phyloP scores from a whole-genome alignment of 768 basidiomycete genomes.

The Scleroderma bovista region DNA sequence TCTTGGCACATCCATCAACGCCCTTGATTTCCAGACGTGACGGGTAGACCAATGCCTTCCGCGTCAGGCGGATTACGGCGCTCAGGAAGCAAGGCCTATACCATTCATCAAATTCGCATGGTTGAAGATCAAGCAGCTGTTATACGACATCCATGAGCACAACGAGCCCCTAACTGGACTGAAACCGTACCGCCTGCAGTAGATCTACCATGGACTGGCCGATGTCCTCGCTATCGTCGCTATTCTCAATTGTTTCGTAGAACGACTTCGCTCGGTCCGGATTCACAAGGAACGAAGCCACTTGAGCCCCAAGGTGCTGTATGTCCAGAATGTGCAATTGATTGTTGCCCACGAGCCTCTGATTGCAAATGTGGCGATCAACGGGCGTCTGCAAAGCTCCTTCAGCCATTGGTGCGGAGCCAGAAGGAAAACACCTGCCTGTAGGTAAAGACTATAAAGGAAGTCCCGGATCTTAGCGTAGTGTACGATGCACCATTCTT shows the following conservation, averaged over 20 bases:
- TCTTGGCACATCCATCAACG: conserved; percentile 7
- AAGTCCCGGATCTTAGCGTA: conserved; percentile 13
- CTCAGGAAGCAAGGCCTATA: conserved; percentile 26
- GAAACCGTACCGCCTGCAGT: conserved; percentile 16
- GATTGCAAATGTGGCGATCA: conserved; percentile 15
- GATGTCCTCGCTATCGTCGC: conserved; percentile 10
- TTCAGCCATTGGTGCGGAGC: not conserved
- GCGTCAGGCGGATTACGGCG: conserved; percentile 24
- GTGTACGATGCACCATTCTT: conserved; percentile 22
- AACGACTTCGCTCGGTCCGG: conserved; percentile 11
- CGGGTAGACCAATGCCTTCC: conserved; percentile 25
- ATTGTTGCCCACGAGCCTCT: conserved; percentile 4
- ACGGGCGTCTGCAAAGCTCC: conserved; percentile 12
- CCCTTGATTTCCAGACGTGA: conserved; percentile 17
- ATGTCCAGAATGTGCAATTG: conserved; percentile 19
- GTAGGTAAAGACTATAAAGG: conserved; percentile 10
- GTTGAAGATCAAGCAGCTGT: conserved; percentile 22
- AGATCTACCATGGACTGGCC: conserved; percentile 24
- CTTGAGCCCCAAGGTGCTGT: conserved; percentile 18
- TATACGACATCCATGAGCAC: conserved; percentile 1
- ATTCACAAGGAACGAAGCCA: conserved; percentile 16
- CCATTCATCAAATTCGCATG: conserved; percentile 16
- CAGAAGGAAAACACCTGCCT: conserved; percentile 2
- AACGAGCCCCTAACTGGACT: not conserved
- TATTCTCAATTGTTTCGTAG: conserved; percentile 11